Evolutionary conservation across 2,329 filamentous ascomycete species (phyloP), one percentile per base, ranked within the genome.

Genomic region (Fusarium nanum): DNA sequence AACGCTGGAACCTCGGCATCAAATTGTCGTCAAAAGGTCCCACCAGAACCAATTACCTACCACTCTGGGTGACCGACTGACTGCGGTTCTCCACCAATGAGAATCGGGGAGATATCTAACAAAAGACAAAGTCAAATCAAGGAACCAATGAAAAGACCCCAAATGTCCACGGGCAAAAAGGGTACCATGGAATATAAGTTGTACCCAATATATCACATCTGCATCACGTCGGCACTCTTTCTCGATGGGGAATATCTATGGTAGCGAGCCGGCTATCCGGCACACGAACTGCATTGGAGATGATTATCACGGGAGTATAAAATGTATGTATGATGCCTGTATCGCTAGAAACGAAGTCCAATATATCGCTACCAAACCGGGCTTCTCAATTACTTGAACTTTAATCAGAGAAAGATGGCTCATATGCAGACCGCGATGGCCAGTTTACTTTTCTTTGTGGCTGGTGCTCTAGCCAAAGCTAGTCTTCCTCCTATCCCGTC

Each of bases 401-500:
- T 34, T 2, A 3, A 4, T 34, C 3, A 34, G 14, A 37, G 5
- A 25, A 45, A 28, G 9, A 23, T 22, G 14, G 6, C 14, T 14
- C 3, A 16, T 13, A 6, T 30, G 2, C n/a, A 13, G 10, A 28
- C 13, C 6, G 11, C 34, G 23, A 23, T 66, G 11, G 7, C 23
- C 4, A 18, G 11, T 8, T 11, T 66, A 5, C n/a, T 37, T 3
- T 6, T 67, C 3, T 30, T 67, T 13, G 28, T 27, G 4, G 16
- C 6, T 2, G 45, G 30, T 5, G 27, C 20, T 20, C 5, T 45
- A 9, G 62, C 44, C 30, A 60, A 41, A 9, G 63, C 23, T 9
- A 67, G 61, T n/a, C 45, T 60, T 25, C 55, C 63, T 2, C 22
- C 55, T 3, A 46, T 66, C 18, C 62, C 63, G 2, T 60, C 61